Evolutionary conservation across 306 rosid genomes (phyloP).

Genomic region (Medicago ruthenica): DNA sequence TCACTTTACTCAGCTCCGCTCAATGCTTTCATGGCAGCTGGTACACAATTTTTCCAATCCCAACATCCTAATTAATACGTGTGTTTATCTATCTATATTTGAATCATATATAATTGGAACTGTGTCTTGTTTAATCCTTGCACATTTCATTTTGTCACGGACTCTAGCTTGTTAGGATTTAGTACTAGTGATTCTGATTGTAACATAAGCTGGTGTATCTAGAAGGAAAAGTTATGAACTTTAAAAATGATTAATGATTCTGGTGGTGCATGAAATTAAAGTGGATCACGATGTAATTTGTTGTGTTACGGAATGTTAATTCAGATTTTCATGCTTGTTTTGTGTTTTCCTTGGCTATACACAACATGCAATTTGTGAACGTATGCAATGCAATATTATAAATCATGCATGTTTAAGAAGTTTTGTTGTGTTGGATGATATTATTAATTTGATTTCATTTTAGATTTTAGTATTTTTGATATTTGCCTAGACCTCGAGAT

Average conservation of each 20-base stretch:
- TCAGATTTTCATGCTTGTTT: constrained; percentile 45
- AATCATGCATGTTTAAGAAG: not conserved
- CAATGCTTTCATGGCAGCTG: constrained; percentile 83
- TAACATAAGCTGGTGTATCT: constrained; percentile 47
- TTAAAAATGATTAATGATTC: not conserved
- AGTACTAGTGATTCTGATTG: constrained; percentile 38
- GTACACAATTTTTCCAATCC: constrained; percentile 93
- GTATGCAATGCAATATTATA: not conserved
- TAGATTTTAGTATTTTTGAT: constrained; percentile 47
- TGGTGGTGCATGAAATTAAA: constrained; percentile 43
- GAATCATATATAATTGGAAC: constrained; percentile 19
- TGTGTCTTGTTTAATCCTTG: not conserved
- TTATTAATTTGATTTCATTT: constrained; percentile 29
- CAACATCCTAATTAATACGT: constrained; percentile 62
- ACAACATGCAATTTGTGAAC: no score
- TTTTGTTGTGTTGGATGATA: not conserved
- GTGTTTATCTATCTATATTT: not conserved
- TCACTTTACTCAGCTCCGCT: constrained; percentile 78
- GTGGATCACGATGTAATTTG: constrained; percentile 35
- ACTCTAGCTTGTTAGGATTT: constrained; percentile 15
- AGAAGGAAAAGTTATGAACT: constrained; percentile 44
- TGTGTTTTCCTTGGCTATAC: constrained; percentile 22
- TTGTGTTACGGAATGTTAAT: constrained; percentile 51
- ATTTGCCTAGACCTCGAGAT: no score
- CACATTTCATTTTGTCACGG: not conserved